Conservation (phyloP, 345 rosid genomes). For the Chamaenerion angustifolium region DNA sequence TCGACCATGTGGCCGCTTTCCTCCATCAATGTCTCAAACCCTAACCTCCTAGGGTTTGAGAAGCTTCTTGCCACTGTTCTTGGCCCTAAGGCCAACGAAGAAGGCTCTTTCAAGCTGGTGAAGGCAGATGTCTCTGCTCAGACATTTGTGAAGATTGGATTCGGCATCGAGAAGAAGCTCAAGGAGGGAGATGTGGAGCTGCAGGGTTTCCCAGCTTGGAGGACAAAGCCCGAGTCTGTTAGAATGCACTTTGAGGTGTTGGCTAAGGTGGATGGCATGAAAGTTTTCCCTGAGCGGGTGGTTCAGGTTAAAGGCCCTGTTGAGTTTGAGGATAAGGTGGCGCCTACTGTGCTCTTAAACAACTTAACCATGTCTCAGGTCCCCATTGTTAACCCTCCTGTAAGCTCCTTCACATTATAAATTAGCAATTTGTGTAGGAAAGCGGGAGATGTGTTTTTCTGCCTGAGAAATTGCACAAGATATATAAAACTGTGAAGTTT, state of each 20-base stretch:
- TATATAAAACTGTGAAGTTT: slow-evolving; percentile 4
- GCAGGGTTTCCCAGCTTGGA: slow-evolving; percentile 52
- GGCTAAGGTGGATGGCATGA: slow-evolving; percentile 74
- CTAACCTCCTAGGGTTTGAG: slow-evolving; percentile 67
- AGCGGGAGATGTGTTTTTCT: background rate
- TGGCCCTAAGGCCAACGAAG: slow-evolving; percentile 51
- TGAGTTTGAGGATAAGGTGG: slow-evolving; percentile 42
- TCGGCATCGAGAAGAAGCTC: slow-evolving; percentile 69
- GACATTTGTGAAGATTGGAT: slow-evolving; percentile 72
- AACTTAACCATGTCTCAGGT: slow-evolving; percentile 44
- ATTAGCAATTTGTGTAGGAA: background rate
- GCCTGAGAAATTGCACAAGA: background rate
- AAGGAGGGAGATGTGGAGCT: slow-evolving; percentile 26
- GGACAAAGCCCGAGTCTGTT: slow-evolving; percentile 61
- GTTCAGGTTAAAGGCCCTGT: slow-evolving; percentile 46
- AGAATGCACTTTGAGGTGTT: slow-evolving; percentile 84
- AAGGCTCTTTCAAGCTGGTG: slow-evolving; percentile 64
- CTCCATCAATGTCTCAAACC: slow-evolving; percentile 65
- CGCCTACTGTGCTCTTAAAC: slow-evolving; percentile 30
- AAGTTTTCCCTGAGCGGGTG: slow-evolving; percentile 57
- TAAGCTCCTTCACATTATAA: slow-evolving; percentile 52
- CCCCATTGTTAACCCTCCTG: slow-evolving; percentile 48
- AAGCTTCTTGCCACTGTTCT: slow-evolving; percentile 54
- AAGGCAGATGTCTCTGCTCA: slow-evolving; percentile 80
- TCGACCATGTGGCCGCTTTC: slow-evolving; percentile 83